Evolutionary conservation across 2,329 filamentous ascomycete species (phyloP).

Genomic region (Trichoderma afroharzianum): DNA sequence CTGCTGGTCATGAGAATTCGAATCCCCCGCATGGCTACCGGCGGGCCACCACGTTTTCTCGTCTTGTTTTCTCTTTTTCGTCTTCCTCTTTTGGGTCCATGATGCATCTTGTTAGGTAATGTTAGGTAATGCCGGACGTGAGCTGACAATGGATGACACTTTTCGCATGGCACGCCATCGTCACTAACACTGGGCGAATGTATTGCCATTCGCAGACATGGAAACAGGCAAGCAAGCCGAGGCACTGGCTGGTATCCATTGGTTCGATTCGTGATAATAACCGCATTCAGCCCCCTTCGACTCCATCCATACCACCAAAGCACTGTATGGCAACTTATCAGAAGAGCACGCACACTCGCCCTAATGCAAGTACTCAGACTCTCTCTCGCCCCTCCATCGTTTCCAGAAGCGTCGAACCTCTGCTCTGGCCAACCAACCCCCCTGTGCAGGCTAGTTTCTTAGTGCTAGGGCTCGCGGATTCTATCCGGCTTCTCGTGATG

Average conservation of each 20-base stretch:
- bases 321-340: neutral
- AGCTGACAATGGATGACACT: neutral
- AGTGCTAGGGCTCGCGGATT: conserved; percentile 9
- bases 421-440: neutral
- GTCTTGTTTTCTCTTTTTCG: neutral
- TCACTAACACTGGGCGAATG: neutral
- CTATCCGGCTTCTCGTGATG: neutral
- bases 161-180: neutral
- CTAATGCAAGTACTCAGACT: neutral
- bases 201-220: neutral
- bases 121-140: conserved; percentile 7
- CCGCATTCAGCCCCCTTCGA: neutral
- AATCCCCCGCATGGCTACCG: conserved; percentile 11
- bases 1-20: conserved; percentile 7
- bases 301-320: neutral
- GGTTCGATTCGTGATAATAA: neutral
- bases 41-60: conserved; percentile 7
- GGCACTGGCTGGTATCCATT: neutral
- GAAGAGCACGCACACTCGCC: neutral
- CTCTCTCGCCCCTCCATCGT: neutral
- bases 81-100: neutral
- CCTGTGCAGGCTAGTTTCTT: neutral
- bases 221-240: neutral
- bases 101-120: conserved; percentile 7
- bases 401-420: conserved; percentile 1